Percentiles rank a stretch among this genome's conserved stretches.
Evolutionary conservation across 106 monocot genomes (phyloP).

Genomic region (Apostasia shenzhenica): DNA sequence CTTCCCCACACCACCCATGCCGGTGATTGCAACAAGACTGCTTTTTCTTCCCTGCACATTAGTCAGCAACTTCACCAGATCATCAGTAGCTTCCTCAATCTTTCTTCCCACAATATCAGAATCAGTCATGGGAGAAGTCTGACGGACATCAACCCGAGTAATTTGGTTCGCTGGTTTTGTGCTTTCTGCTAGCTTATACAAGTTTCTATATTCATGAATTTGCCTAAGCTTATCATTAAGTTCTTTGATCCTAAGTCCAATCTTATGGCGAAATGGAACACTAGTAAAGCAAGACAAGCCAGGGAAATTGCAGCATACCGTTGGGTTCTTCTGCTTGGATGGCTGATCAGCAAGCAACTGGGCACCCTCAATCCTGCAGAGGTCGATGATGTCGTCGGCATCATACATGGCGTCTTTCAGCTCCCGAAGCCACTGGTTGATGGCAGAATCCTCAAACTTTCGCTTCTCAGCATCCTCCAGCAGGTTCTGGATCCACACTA

Average conservation of each 20-base stretch:
- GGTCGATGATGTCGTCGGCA: slow-evolving; percentile 10
- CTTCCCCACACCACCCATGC: slow-evolving; percentile 49
- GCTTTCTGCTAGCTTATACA: neutral
- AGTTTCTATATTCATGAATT: slow-evolving; percentile 2
- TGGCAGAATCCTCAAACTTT: slow-evolving; percentile 5
- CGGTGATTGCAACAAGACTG: slow-evolving; percentile 18
- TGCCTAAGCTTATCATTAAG: slow-evolving; percentile 11
- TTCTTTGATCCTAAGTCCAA: slow-evolving; percentile 7
- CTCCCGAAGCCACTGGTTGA: slow-evolving; percentile 10
- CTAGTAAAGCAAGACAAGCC: slow-evolving; percentile 4
- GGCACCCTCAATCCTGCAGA: slow-evolving; percentile 7
- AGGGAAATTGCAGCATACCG: neutral
- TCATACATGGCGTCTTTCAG: slow-evolving; percentile 13
- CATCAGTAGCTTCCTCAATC: neutral
- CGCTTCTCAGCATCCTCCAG: slow-evolving; percentile 6
- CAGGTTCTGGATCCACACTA: slow-evolving; percentile 7
- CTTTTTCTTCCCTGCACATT: neutral
- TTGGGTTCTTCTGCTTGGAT: neutral
- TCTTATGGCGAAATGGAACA: neutral
- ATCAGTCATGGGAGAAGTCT: slow-evolving; percentile 11
- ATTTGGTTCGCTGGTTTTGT: neutral
- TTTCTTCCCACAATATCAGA: slow-evolving; percentile 19
- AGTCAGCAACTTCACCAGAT: slow-evolving; percentile 4
- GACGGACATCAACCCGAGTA: neutral
- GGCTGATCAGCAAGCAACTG: neutral